phyloP scores from a whole-genome alignment of 2,329 filamentous ascomycete genomes.

The Colletotrichum tabaci region DNA sequence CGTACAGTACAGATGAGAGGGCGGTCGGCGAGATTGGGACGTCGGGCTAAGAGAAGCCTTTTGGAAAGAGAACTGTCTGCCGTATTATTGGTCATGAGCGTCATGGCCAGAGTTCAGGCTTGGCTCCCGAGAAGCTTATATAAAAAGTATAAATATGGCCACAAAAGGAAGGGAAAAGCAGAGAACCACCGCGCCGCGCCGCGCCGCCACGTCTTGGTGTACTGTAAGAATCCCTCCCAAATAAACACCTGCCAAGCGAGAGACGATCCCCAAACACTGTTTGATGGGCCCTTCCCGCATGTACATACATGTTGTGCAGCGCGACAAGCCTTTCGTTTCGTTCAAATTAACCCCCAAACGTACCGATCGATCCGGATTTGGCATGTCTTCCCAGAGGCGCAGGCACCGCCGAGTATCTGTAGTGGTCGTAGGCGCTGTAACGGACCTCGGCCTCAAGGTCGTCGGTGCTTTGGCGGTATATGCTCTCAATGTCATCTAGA shows the following conservation, averaged over 20 bases:
- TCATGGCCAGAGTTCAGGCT: conserved; percentile 25
- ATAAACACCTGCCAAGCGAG: conserved; percentile 6
- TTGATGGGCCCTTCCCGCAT: conserved; percentile 7
- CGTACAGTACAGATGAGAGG: conserved; percentile 24
- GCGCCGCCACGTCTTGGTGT: no score
- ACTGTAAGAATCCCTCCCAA: conserved; percentile 1
- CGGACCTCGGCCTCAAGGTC: conserved; percentile 12
- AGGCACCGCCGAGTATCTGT: conserved; percentile 11
- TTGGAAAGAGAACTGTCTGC: conserved; percentile 9
- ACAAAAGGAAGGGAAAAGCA: conserved; percentile 24
- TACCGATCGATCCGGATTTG: conserved; percentile 28
- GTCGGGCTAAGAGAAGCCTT: background rate
- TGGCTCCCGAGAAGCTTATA: conserved; percentile 27
- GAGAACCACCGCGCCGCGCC: conserved; percentile 11
- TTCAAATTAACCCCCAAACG: conserved; percentile 28
- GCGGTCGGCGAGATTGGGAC: conserved; percentile 18
- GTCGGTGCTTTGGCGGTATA: conserved; percentile 23
- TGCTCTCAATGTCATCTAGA: conserved; percentile 27
- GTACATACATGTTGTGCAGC: background rate
- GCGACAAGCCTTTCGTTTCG: background rate
- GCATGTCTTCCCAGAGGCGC: conserved; percentile 22
- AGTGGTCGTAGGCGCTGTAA: conserved; percentile 14
- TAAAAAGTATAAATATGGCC: conserved; percentile 25
- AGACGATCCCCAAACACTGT: conserved; percentile 20
- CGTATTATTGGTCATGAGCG: conserved; percentile 14